Evolutionary conservation across 352 stramenopile species (phyloP).

Genomic region (Phytophthora pisi): DNA sequence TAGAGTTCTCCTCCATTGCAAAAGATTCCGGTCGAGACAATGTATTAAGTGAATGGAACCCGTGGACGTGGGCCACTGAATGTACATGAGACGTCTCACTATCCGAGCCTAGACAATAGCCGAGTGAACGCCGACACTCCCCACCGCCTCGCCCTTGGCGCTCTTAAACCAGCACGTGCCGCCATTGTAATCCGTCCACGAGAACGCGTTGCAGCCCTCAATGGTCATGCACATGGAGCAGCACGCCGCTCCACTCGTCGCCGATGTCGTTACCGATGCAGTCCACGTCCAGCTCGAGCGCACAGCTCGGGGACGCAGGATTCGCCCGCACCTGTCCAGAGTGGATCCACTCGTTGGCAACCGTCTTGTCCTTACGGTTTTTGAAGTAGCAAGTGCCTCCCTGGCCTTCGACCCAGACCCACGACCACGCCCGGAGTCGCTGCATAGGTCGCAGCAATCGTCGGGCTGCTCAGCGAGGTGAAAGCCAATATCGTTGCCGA

Average conservation of each 20-base stretch:
- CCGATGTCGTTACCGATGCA: constrained; percentile 23
- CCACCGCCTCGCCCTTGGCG: constrained; percentile 22
- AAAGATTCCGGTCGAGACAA: no score
- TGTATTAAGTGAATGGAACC: no score
- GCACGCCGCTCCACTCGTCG: constrained; percentile 21
- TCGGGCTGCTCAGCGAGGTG: not conserved
- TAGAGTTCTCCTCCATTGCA: no score
- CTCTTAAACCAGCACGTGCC: constrained; percentile 70
- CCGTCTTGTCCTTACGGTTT: not conserved
- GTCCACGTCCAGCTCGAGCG: not conserved
- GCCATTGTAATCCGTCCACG: constrained; percentile 47
- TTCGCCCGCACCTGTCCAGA: not conserved
- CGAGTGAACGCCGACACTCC: constrained; percentile 14
- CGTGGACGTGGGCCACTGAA: no score
- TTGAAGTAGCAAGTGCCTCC: not conserved
- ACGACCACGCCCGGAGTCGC: not conserved
- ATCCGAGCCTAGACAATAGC: constrained; percentile 12
- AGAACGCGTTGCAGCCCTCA: constrained; percentile 37
- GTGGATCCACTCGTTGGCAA: not conserved
- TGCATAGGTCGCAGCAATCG: not conserved
- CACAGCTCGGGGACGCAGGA: not conserved
- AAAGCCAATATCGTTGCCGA: not conserved
- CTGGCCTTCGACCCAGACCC: not conserved
- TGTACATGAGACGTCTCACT: no score
- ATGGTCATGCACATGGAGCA: constrained; percentile 37